Evolutionary conservation across 352 stramenopile species (phyloP), one percentile per base, ranked within the genome.

Genomic region (Globisporangium carolinianum): DNA sequence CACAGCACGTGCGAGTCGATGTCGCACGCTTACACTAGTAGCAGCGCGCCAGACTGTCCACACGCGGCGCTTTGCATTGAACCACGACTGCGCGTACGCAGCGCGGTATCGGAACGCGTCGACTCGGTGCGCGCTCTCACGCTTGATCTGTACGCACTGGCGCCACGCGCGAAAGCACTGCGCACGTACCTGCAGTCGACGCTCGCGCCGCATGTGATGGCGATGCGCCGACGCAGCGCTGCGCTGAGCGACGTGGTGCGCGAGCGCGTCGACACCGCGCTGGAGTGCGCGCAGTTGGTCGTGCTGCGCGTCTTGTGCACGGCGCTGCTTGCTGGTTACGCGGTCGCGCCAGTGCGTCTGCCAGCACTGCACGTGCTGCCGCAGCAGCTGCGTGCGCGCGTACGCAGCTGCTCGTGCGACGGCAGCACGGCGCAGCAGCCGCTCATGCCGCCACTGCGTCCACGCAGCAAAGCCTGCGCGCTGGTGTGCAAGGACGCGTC

Each of bases 1-100:
- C 46, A 53, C 7, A n/a, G 6, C 18, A 17, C 47, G 6, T 6
- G 24, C n/a, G 0, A 4, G 18, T 47, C 47, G 42, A 0, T 17
- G 37, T 8, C 14, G 47, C 12, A n/a, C 1, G 4, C 3, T 17
- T 17, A 24, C 32, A 4, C 6, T n/a, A 32, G 17, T 39, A 10
- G 55, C 55, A 15, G 18, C 42, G 7, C 18, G 47, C 69, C 72
- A 80, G 10, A 55, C 50, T 46, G 57, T 48, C 72, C 72, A 80
- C 1, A 42, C 37, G 47, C 72, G 61, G 12, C 62, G 69, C 41
- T 10, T 15, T 12, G 65, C 62, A 47, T 75, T 74, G 11, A 57
- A 78, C 46, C 66, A 58, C 17, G 69, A 78, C 1, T 36, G 59
- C 10, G 61, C 49, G 32, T 64, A 77, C 1, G 4, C 35, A 41